Conservation (phyloP, 106 monocot genomes). For the Phalaenopsis equestris region DNA sequence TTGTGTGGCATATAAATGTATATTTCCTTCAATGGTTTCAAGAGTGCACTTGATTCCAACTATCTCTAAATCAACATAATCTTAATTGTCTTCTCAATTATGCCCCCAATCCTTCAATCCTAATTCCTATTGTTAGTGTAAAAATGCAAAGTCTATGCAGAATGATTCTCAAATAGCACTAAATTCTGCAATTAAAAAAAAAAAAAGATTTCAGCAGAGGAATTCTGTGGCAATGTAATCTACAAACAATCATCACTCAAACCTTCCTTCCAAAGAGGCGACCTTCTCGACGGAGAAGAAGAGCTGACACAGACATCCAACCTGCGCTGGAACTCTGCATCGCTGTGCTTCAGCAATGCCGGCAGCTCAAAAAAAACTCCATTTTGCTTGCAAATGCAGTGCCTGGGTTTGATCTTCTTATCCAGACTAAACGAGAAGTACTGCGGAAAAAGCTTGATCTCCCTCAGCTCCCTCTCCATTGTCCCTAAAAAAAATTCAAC, state of each 20-base stretch:
- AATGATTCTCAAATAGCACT: not conserved
- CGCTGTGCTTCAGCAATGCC: constrained; percentile 51
- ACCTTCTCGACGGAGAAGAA: constrained; percentile 43
- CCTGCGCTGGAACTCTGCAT: constrained; percentile 35
- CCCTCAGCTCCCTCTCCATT: constrained; percentile 58
- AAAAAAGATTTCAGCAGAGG: not conserved
- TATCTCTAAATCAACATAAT: too few relatives aligned
- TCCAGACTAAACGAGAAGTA: constrained; percentile 81
- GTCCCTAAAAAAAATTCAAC: constrained; percentile 34
- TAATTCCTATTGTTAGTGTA: too few relatives aligned
- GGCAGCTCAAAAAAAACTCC: constrained; percentile 46
- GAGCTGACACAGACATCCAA: constrained; percentile 47
- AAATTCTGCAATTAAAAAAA: not conserved
- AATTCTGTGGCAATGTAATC: not conserved
- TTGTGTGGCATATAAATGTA: too few relatives aligned
- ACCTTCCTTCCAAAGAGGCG: constrained; percentile 44
- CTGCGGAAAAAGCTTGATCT: constrained; percentile 68
- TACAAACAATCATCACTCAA: constrained; percentile 19
- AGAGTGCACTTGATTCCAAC: too few relatives aligned
- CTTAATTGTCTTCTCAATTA: too few relatives aligned
- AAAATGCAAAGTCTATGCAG: not conserved
- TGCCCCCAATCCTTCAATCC: too few relatives aligned
- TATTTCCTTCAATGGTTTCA: too few relatives aligned
- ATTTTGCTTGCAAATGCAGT: constrained; percentile 35
- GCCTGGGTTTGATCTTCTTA: constrained; percentile 57